These are phyloP conservation scores for Pezicula carpinea DNA, from an alignment of 2,329 filamentous ascomycete genomes.

Conservation along the genomic window DNA sequence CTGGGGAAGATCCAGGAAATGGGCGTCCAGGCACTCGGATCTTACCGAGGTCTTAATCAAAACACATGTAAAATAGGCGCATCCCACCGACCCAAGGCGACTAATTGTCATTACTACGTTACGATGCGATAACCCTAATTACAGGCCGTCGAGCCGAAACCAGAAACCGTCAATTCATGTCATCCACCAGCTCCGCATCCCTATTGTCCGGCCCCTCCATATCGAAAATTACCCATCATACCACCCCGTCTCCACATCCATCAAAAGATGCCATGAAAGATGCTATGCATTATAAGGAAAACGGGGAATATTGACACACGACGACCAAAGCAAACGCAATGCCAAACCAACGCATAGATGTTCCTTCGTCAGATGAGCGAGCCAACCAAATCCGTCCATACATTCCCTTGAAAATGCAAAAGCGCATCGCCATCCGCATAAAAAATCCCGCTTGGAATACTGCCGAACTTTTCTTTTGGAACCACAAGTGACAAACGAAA, in stretches of 20 bases:
- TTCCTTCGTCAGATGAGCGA: conserved; percentile 1
- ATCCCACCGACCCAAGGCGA: too few relatives aligned
- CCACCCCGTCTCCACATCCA: neutral
- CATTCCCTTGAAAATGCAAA: conserved; percentile 10
- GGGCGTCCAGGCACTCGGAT: too few relatives aligned
- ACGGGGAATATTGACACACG: neutral
- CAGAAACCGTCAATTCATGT: too few relatives aligned
- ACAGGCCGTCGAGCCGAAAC: too few relatives aligned
- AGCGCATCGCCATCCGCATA: conserved; percentile 4
- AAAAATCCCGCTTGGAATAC: neutral
- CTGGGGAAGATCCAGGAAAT: too few relatives aligned
- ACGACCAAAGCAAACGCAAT: neutral
- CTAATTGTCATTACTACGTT: too few relatives aligned
- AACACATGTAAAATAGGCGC: too few relatives aligned
- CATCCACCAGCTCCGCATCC: too few relatives aligned
- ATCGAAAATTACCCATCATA: too few relatives aligned
- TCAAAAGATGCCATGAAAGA: neutral
- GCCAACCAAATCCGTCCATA: conserved; percentile 2
- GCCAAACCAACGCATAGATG: conserved; percentile 3
- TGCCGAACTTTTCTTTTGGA: conserved; percentile 8
- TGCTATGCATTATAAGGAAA: neutral
- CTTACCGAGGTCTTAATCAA: too few relatives aligned
- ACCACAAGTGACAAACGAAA: conserved; percentile 6
- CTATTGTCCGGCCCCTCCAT: too few relatives aligned
- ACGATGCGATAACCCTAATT: too few relatives aligned